phyloP scores from a whole-genome alignment of 2,329 filamentous ascomycete species.

The Penicillium sp. region DNA sequence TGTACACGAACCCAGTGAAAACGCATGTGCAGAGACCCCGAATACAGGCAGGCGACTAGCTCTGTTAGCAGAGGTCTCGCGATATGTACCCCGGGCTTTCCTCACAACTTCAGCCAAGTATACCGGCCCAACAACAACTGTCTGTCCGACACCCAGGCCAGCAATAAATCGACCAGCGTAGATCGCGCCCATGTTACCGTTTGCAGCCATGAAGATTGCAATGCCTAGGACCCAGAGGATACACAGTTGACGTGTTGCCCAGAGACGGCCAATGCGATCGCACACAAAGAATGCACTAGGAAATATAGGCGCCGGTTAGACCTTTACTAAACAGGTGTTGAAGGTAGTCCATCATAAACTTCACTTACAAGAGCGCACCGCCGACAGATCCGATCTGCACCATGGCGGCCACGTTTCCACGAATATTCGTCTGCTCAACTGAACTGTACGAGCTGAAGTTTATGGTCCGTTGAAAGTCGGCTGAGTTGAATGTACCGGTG shows the following conservation, averaged over 20 bases:
- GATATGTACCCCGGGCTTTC: too few species aligned
- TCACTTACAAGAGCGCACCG: slow-evolving; percentile 72
- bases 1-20: slow-evolving; percentile 73
- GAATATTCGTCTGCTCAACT: slow-evolving; percentile 67
- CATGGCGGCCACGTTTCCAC: slow-evolving; percentile 80
- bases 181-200: slow-evolving; percentile 45
- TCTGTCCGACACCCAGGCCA: slow-evolving; percentile 50
- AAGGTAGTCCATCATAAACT: too few species aligned
- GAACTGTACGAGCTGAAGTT: slow-evolving; percentile 59
- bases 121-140: slow-evolving; percentile 60
- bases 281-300: slow-evolving; percentile 54
- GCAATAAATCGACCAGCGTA: slow-evolving; percentile 52
- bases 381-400: slow-evolving; percentile 78
- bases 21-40: slow-evolving; percentile 75
- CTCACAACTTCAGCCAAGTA: slow-evolving; percentile 75
- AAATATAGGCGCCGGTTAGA: too few species aligned
- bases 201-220: slow-evolving; percentile 51
- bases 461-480: slow-evolving; percentile 66
- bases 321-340: too few species aligned
- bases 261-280: slow-evolving; percentile 51
- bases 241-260: slow-evolving; percentile 48
- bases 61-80: too few species aligned
- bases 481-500: slow-evolving; percentile 70
- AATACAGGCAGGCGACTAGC: neutral
- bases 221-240: slow-evolving; percentile 48